Evolutionary conservation across 495 filamentous ascomycete genomes (phyloP), one percentile per base, ranked within the genome.

Genomic region (Aspergillus kassunensis): DNA sequence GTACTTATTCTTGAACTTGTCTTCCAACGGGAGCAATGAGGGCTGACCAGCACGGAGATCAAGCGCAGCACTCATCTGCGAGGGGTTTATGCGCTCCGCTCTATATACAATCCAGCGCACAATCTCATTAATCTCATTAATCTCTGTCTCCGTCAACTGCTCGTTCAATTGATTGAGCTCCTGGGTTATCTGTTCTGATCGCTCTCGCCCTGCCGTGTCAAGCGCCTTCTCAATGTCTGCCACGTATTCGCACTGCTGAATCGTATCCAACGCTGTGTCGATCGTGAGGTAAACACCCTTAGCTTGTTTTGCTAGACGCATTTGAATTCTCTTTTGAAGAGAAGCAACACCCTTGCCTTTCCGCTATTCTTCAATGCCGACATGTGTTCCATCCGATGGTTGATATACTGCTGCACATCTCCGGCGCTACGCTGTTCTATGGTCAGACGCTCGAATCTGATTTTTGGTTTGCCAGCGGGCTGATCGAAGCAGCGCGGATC

Each of bases 51-150:
- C 15, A 4, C 27, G 24, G 25, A 45, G 43, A 18, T 45, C 43
- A 9, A 45, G 19, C 3, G 25, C 25, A 31, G 25, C 24, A 45
- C 25, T 12, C 15, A 45, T 19, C 16, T 45, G 25, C 13, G 43
- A n/a, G 12, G 43, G 25, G 0, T 25, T 45, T 3, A 33, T 25
- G 6, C 43, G 43, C 11, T 45, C 43, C 7, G 25, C 27, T 16
- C 15, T 16, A 21, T 30, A 45, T 12, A 33, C 18, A 8, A 45
- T 45, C 43, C 13, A 45, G 43, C 15, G 43, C 29, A 33, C 29
- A 33, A 45, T 45, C 29, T 45, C 18, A 19, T 33, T 45, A 16
- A 45, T 27, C 16, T 45, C 43, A 20, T 13, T n/a, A 34, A 45
- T 33, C 27, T 45, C 43, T 1, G 7, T 16, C 3, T 29, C 25